phyloP scores from a whole-genome alignment of 768 basidiomycete genomes.

The Boletus rubroflammeus region DNA sequence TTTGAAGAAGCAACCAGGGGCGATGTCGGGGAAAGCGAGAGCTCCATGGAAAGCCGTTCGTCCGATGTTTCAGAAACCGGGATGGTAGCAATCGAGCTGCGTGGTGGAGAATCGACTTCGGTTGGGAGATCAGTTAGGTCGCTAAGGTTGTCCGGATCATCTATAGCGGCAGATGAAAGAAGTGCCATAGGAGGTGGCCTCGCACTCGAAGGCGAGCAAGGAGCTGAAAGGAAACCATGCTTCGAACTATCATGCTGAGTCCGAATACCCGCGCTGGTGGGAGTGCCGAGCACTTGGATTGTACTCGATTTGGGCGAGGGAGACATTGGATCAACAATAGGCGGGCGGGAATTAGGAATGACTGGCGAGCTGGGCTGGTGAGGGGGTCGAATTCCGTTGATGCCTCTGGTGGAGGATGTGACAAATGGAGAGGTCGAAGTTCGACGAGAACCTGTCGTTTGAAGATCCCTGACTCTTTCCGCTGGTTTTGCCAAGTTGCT shows the following conservation, averaged over 20 bases:
- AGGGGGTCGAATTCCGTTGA: not conserved
- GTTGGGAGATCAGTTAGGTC: conserved; percentile 31
- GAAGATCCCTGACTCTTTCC: not conserved
- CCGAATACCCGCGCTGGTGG: not conserved
- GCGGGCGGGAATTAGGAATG: not conserved
- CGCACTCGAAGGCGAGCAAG: not conserved
- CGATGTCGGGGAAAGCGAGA: not conserved
- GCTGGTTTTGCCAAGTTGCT: not conserved
- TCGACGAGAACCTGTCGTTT: not conserved
- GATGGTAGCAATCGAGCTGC: not conserved
- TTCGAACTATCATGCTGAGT: not conserved
- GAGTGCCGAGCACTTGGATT: not conserved
- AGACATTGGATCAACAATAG: not conserved
- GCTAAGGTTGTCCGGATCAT: conserved; percentile 20
- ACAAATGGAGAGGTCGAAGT: not conserved
- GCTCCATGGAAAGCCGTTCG: not conserved
- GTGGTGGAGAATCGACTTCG: conserved; percentile 18
- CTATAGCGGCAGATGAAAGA: not conserved
- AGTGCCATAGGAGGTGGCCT: not conserved
- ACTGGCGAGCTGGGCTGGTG: not conserved
- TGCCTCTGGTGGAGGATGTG: not conserved
- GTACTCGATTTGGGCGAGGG: not conserved
- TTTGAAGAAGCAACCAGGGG: not conserved
- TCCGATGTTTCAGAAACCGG: not conserved
- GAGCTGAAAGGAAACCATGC: not conserved